These are phyloP conservation scores for Coniella vitis DNA, from an alignment of 2,329 filamentous ascomycete genomes.

Conservation along the genomic window DNA sequence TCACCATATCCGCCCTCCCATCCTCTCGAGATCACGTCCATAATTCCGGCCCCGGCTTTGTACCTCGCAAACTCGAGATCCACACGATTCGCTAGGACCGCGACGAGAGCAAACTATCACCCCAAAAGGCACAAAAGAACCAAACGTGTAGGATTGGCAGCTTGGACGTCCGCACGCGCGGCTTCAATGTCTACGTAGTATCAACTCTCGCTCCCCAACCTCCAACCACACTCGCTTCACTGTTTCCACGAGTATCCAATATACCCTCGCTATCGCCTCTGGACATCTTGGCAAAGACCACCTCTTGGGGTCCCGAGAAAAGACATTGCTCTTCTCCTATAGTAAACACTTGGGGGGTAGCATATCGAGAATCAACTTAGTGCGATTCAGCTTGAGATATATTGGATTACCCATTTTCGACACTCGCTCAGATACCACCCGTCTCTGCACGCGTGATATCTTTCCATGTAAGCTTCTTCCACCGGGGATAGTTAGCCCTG, in stretches of 20 bases:
- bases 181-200: constrained; percentile 10
- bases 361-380: no score
- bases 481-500: background rate
- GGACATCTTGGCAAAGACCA: constrained; percentile 23
- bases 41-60: no score
- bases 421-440: constrained; percentile 7
- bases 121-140: no score
- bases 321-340: background rate
- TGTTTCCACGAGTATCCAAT: background rate
- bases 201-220: constrained; percentile 14
- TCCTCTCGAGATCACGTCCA: no score
- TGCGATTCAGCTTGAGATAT: background rate
- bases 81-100: no score
- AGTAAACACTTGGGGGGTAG: no score
- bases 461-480: constrained; percentile 6
- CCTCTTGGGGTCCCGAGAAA: constrained; percentile 30
- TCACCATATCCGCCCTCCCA: no score
- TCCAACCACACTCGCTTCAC: constrained; percentile 19
- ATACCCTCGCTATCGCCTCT: background rate
- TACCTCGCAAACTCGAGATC: no score
- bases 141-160: background rate
- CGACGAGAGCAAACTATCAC: no score
- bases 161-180: background rate
- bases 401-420: background rate
- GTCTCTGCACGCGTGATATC: constrained; percentile 9